Evolutionary conservation across 2,329 filamentous ascomycete genomes (phyloP), one percentile per base, ranked within the genome.

Genomic region (Magnaporthales sp.): DNA sequence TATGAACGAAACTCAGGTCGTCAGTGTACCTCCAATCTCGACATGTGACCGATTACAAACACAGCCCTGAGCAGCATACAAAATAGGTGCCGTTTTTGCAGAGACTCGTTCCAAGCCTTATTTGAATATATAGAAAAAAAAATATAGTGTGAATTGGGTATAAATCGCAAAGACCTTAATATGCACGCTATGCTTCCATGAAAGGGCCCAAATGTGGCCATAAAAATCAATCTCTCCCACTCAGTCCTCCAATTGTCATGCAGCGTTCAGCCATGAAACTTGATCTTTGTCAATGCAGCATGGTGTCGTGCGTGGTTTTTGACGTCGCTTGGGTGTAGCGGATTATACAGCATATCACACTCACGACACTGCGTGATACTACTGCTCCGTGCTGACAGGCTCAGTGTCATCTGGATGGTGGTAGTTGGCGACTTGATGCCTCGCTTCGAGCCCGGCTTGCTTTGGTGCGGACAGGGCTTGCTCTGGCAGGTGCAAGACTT

Each of bases 1-100:
- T 8, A 85, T 86, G 83, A 73, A 76, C 22, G 75, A 75, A 51
- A 79, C 81, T 0, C 70, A 76, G 60, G 81, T 83, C 0, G 77
- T 85, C 0, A 77, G 73, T 3, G 78, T 86, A 38, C 72, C 72
- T 10, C 75, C 77, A 26, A 65, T 65, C 46, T 46, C 22, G 63
- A 54, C 32, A 31, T 30, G 26, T 26, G 63, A 64, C n/a, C 31
- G 63, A 26, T 38, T 64, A 19, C 27, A 26, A 29, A 61, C 27
- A 11, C 56, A 61, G 27, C 24, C 56, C 13, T 61, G 22, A 27
- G n/a, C 22, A 61, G 13, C 22, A 19, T 46, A 19, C 15, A 46
- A n/a, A 46, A 19, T n/a, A 46, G 38, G 38, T 46, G 19, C 15
- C 8, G 11, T 38, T 38, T 3, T 38, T 38, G 11, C 11, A 38